These are phyloP conservation scores for Deinandra increscens DNA, from an alignment of 129 eudicot species.

Conservation along the genomic window DNA sequence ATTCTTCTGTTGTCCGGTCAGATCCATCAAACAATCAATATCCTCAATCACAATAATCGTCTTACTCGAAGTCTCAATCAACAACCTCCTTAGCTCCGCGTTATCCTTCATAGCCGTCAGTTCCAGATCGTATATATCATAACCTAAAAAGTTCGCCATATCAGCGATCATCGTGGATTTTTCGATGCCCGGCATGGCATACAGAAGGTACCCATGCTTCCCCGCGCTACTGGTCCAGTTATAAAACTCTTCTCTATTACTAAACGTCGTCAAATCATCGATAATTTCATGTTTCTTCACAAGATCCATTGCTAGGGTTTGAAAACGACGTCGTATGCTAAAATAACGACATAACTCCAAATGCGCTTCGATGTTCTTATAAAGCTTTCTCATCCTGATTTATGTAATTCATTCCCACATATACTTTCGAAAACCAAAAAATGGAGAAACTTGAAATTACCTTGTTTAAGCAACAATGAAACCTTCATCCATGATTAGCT, in stretches of 20 bases:
- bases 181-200: slow-evolving; percentile 39
- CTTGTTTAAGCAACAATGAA: no score
- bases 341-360: slow-evolving; percentile 39
- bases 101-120: slow-evolving; percentile 37
- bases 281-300: slow-evolving; percentile 33
- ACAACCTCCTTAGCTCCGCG: slow-evolving; percentile 29
- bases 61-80: slow-evolving; percentile 39
- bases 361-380: slow-evolving; percentile 30
- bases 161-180: slow-evolving; percentile 47
- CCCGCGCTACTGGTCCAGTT: slow-evolving; percentile 35
- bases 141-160: slow-evolving; percentile 35
- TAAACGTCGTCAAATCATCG: slow-evolving; percentile 36
- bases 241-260: slow-evolving; percentile 32
- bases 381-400: slow-evolving; percentile 33
- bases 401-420: no score
- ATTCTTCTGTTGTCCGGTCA: slow-evolving; percentile 35
- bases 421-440: no score
- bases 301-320: slow-evolving; percentile 39
- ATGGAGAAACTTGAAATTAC: no score
- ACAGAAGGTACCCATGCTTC: slow-evolving; percentile 42
- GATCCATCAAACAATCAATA: slow-evolving; percentile 41
- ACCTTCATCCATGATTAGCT: no score
- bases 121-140: slow-evolving; percentile 39
- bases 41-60: slow-evolving; percentile 43
- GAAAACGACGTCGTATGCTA: slow-evolving; percentile 38